Conservation (phyloP, 768 basidiomycete species). For the Rhodotorula kratochvilovae region DNA sequence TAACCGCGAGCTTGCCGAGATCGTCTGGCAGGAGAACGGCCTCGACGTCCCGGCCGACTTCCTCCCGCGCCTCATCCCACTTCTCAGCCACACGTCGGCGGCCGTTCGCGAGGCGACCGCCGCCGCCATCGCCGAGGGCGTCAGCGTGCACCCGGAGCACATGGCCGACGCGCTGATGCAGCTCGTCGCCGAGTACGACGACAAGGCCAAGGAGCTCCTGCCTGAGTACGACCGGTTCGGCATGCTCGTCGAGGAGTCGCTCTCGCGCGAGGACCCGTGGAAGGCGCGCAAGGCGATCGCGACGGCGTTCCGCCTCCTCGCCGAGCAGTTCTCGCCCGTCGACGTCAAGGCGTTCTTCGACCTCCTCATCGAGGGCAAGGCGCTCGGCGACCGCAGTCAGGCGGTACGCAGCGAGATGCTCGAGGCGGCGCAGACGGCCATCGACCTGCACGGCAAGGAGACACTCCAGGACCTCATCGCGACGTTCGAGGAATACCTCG, state of each 20-base stretch:
- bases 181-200: slow-evolving; percentile 70
- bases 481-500: slow-evolving; percentile 73
- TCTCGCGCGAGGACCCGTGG: slow-evolving; percentile 81
- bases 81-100: slow-evolving; percentile 72
- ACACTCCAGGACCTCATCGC: slow-evolving; percentile 69
- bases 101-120: slow-evolving; percentile 74
- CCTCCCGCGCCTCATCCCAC: slow-evolving; percentile 58
- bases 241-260: slow-evolving; percentile 80
- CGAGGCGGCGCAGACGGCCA: slow-evolving; percentile 66
- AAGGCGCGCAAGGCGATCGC: slow-evolving; percentile 71
- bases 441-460: slow-evolving; percentile 74
- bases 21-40: slow-evolving; percentile 93
- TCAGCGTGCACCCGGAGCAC: slow-evolving; percentile 66
- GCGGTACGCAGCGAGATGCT: slow-evolving; percentile 85
- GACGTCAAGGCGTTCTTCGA: slow-evolving; percentile 69
- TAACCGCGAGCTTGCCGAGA: slow-evolving; percentile 71
- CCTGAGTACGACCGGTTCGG: slow-evolving; percentile 92
- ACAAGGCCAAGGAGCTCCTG: slow-evolving; percentile 80
- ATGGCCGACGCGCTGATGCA: slow-evolving; percentile 50
- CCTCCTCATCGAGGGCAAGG: slow-evolving; percentile 79
- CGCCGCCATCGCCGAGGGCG: slow-evolving; percentile 68
- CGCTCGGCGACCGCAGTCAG: slow-evolving; percentile 74
- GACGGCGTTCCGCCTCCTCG: slow-evolving; percentile 61
- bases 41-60: slow-evolving; percentile 72
- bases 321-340: slow-evolving; percentile 60